Percentiles rank a stretch among this genome's conserved stretches.
phyloP scores from a whole-genome alignment of 2,329 filamentous ascomycete genomes.

The Knufia fluminis region DNA sequence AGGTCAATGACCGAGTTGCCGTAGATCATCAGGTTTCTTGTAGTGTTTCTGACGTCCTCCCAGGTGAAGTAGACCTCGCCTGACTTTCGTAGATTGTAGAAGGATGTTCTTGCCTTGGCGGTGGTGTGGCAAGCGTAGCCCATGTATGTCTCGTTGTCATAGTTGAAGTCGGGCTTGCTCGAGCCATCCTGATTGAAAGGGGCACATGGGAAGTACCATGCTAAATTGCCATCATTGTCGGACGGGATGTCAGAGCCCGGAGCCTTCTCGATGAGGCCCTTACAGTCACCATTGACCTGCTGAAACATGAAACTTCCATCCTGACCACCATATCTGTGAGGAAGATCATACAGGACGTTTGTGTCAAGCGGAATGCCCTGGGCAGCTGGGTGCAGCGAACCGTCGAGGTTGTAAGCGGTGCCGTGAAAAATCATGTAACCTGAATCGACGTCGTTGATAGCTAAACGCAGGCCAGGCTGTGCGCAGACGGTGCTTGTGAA shows the following conservation, averaged over 20 bases:
- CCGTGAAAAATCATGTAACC: constrained; percentile 98
- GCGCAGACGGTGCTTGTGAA: constrained; percentile 87
- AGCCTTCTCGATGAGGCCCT: constrained; percentile 69
- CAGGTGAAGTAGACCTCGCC: constrained; percentile 95
- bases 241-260: constrained; percentile 68
- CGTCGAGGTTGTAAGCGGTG: constrained; percentile 71
- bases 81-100: constrained; percentile 61
- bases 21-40: constrained; percentile 86
- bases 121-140: constrained; percentile 89
- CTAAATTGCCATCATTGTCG: constrained; percentile 62
- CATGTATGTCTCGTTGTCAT: constrained; percentile 43
- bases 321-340: constrained; percentile 70
- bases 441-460: constrained; percentile 67
- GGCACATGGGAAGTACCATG: constrained; percentile 94
- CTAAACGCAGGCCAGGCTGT: constrained; percentile 59
- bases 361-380: constrained; percentile 62
- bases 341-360: constrained; percentile 82
- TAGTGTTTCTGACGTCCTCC: constrained; percentile 82
- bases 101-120: constrained; percentile 55
- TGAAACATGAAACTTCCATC: constrained; percentile 97
- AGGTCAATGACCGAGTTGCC: constrained; percentile 89
- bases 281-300: constrained; percentile 96
- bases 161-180: constrained; percentile 60
- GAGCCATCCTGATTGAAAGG: constrained; percentile 92
- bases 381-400: constrained; percentile 69